These are phyloP conservation scores for Pisolithus orientalis DNA, from an alignment of 768 basidiomycete species.

Conservation along the genomic window DNA sequence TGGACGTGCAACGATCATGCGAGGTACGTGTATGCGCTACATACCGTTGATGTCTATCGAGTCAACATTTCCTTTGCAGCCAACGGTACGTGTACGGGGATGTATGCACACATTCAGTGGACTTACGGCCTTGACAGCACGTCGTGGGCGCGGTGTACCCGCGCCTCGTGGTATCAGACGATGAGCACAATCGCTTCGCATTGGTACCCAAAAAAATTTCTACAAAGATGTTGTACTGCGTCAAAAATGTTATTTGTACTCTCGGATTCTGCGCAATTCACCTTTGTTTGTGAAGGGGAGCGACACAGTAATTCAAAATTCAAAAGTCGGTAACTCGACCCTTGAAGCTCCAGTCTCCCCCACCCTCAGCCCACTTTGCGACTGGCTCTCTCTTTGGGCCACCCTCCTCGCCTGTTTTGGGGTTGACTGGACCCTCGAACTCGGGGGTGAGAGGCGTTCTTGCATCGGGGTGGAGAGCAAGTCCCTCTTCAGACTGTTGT, in stretches of 20 bases:
- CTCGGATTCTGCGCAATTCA: conserved; percentile 1
- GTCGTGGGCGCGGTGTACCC: conserved; percentile 81
- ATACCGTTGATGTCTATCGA: conserved; percentile 13
- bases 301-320: not conserved
- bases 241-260: conserved; percentile 1
- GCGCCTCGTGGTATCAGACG: conserved; percentile 76
- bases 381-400: conserved; percentile 88
- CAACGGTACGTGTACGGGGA: conserved; percentile 50
- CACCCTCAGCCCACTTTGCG: conserved; percentile 43
- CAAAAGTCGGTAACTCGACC: conserved; percentile 86
- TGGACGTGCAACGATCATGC: conserved; percentile 97
- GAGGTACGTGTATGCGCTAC: conserved; percentile 54
- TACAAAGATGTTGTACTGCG: conserved; percentile 13
- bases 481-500: conserved; percentile 29
- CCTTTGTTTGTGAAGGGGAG: not conserved
- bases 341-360: conserved; percentile 88
- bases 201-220: not conserved
- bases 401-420: conserved; percentile 75
- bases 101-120: conserved; percentile 1
- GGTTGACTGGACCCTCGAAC: conserved; percentile 80
- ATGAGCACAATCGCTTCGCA: conserved; percentile 30
- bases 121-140: conserved; percentile 44
- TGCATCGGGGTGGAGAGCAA: conserved; percentile 66
- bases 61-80: conserved; percentile 37
- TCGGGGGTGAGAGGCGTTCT: conserved; percentile 51